phyloP scores from a whole-genome alignment of 164 flowering plant species.

The Santalum album region DNA sequence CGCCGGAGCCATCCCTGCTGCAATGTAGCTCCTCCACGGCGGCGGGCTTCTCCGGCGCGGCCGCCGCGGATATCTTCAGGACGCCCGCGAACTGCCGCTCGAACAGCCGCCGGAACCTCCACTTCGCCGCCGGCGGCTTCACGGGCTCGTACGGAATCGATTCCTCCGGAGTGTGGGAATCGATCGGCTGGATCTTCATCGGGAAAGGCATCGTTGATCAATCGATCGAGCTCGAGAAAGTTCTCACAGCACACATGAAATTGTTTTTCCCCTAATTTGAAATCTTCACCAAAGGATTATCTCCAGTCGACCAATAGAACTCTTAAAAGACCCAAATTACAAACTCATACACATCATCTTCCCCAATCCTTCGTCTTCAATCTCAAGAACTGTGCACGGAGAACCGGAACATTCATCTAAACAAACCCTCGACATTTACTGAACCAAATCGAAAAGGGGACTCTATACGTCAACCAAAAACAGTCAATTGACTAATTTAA shows the following conservation, averaged over 20 bases:
- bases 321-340: too few species aligned
- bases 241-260: background rate
- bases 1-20: constrained; percentile 8
- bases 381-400: background rate
- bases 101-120: constrained; percentile 24
- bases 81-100: constrained; percentile 26
- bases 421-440: background rate
- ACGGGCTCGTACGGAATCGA: constrained; percentile 11
- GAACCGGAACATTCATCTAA: background rate
- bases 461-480: background rate
- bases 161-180: constrained; percentile 12
- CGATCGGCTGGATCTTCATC: constrained; percentile 41
- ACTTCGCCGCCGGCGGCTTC: constrained; percentile 27
- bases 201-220: constrained; percentile 18
- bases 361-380: background rate
- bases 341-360: background rate
- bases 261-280: background rate
- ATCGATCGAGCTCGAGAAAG: background rate
- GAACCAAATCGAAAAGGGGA: background rate
- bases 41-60: constrained; percentile 16
- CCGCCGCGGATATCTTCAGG: constrained; percentile 20
- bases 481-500: background rate
- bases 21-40: constrained; percentile 11
- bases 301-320: too few species aligned
- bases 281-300: background rate